These are phyloP conservation scores for Wickerhamiella spandovensis DNA, from an alignment of 805 yeast species.

Conservation along the genomic window DNA sequence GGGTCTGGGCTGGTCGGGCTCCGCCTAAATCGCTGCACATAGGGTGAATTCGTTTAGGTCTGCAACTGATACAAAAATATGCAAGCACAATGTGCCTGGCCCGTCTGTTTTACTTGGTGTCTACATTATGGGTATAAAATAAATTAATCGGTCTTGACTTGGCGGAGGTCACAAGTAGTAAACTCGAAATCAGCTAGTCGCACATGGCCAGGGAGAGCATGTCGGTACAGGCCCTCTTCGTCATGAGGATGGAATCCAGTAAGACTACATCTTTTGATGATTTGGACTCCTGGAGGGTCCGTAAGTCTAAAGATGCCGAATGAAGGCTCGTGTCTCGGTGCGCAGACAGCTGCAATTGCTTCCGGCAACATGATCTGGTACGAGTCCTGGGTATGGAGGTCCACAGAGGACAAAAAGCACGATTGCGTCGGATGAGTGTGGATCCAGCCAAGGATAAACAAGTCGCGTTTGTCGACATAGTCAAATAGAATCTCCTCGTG, in stretches of 20 bases:
- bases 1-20: constrained; percentile 53
- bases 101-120: no score
- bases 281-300: constrained; percentile 50
- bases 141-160: not conserved
- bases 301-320: constrained; percentile 49
- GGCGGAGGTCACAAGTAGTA: constrained; percentile 35
- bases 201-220: constrained; percentile 15
- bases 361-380: constrained; percentile 61
- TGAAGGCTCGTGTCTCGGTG: constrained; percentile 37
- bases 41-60: not conserved
- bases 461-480: constrained; percentile 39
- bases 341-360: constrained; percentile 53
- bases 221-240: constrained; percentile 35
- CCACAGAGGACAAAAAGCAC: constrained; percentile 55
- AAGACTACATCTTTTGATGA: constrained; percentile 37
- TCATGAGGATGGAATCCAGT: constrained; percentile 52
- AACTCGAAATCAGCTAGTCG: constrained; percentile 9
- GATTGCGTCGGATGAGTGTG: constrained; percentile 65
- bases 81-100: no score
- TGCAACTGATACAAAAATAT: not conserved
- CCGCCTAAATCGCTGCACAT: constrained; percentile 17
- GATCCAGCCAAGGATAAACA: constrained; percentile 61
- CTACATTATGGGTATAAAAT: not conserved
- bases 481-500: constrained; percentile 47
- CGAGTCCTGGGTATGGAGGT: constrained; percentile 53